These are phyloP conservation scores for Pleurotus platypus DNA, from an alignment of 768 basidiomycete species.

Conservation along the genomic window DNA sequence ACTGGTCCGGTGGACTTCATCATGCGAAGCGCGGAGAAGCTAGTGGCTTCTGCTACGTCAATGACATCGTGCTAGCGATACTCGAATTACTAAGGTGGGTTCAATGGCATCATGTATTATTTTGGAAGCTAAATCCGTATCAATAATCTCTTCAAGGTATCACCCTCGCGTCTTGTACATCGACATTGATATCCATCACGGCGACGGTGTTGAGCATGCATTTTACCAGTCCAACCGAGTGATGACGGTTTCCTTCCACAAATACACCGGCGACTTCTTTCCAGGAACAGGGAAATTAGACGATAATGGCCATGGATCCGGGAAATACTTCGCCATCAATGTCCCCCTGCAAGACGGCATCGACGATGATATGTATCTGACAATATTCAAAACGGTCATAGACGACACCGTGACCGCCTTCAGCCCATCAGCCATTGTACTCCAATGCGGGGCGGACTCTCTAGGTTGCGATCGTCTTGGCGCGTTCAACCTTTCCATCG, in stretches of 20 bases:
- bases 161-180: conserved; percentile 95
- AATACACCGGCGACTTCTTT: conserved; percentile 98
- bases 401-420: conserved; percentile 91
- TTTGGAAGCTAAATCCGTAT: neutral
- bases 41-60: conserved; percentile 97
- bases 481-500: conserved; percentile 96
- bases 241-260: conserved; percentile 98
- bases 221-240: conserved; percentile 99
- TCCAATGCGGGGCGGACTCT: conserved; percentile 97
- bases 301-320: conserved; percentile 83
- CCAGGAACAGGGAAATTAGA: conserved; percentile 95
- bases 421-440: conserved; percentile 84
- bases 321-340: conserved; percentile 94
- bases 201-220: conserved; percentile 96
- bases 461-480: conserved; percentile 93
- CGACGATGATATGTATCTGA: conserved; percentile 95
- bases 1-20: conserved; percentile 98
- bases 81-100: conserved; percentile 82
- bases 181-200: conserved; percentile 99
- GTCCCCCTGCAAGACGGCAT: conserved; percentile 95
- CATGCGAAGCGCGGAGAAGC: conserved; percentile 98
- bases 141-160: conserved; percentile 48
- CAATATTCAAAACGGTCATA: conserved; percentile 93
- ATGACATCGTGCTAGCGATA: conserved; percentile 94
- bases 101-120: neutral